Evolutionary conservation across 176 grass and related monocot genomes (phyloP).

Genomic region (Bonia amplexicaulis): DNA sequence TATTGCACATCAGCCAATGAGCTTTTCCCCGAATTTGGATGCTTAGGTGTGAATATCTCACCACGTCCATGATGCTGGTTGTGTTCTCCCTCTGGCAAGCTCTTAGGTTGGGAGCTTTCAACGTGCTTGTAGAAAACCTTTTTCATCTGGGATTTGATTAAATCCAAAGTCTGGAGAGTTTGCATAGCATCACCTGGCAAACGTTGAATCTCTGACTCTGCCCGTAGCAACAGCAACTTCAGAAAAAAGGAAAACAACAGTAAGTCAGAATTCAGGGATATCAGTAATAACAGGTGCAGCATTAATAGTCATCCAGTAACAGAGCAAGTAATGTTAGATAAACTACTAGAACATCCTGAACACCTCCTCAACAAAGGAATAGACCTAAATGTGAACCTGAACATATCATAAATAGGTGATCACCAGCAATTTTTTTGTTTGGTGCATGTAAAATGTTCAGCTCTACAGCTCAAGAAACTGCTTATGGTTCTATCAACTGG

Average conservation of each 20-base stretch:
- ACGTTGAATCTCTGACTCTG: constrained; percentile 59
- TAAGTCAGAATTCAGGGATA: background rate
- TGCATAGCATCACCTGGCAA: constrained; percentile 38
- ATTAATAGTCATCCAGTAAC: constrained; percentile 9
- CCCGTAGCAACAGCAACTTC: constrained; percentile 60
- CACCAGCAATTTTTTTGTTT: background rate
- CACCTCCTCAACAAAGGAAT: background rate
- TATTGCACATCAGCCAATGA: constrained; percentile 32
- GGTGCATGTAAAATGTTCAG: background rate
- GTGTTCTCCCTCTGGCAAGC: constrained; percentile 21
- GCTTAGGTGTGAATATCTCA: constrained; percentile 61
- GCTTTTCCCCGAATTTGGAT: constrained; percentile 39
- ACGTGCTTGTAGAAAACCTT: constrained; percentile 51
- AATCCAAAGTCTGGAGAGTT: constrained; percentile 45
- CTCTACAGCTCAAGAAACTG: background rate
- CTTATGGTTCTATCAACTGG: background rate
- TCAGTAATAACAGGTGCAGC: background rate
- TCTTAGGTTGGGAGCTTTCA: constrained; percentile 23
- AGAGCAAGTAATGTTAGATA: background rate
- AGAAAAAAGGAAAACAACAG: constrained; percentile 5
- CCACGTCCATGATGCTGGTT: constrained; percentile 24
- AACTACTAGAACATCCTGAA: background rate
- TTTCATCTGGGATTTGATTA: constrained; percentile 53
- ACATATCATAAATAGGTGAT: background rate
- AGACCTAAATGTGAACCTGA: background rate